phyloP scores from a whole-genome alignment of 805 yeast species.

The Metschnikowia continentalis region DNA sequence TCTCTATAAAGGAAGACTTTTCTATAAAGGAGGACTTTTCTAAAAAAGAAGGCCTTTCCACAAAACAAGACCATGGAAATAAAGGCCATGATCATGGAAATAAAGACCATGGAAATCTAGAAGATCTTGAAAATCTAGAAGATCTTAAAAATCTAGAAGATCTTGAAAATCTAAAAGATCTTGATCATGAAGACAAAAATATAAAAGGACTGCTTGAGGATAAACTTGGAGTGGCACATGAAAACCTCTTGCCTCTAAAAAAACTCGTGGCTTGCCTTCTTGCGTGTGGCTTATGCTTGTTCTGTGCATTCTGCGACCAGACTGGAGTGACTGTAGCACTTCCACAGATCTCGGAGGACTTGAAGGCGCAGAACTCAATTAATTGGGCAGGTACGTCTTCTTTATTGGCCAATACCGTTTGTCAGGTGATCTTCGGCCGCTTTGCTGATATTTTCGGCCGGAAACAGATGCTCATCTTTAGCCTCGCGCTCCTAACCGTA shows the following conservation, averaged over 20 bases:
- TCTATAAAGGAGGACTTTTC: too few relatives aligned
- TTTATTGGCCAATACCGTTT: constrained; percentile 63
- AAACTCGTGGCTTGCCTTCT: constrained; percentile 35
- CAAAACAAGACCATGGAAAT: too few relatives aligned
- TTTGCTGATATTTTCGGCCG: constrained; percentile 64
- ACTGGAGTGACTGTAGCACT: constrained; percentile 47
- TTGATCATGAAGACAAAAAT: too few relatives aligned
- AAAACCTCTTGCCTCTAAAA: constrained; percentile 36
- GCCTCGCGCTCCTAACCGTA: constrained; percentile 41
- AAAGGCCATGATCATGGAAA: too few relatives aligned
- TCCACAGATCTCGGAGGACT: constrained; percentile 44
- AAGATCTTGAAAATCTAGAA: too few relatives aligned
- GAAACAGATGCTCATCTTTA: constrained; percentile 39
- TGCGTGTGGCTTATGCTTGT: constrained; percentile 36
- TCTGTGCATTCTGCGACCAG: constrained; percentile 47
- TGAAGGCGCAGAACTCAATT: constrained; percentile 44
- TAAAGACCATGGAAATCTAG: too few relatives aligned
- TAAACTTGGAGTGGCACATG: constrained; percentile 39
- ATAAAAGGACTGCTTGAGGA: constrained; percentile 16
- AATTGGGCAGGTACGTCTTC: constrained; percentile 75
- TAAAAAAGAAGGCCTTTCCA: too few relatives aligned
- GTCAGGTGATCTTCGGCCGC: constrained; percentile 72
- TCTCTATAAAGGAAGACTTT: too few relatives aligned
- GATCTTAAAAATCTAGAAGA: too few relatives aligned
- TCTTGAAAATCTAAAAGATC: too few relatives aligned